Conservation (phyloP, 2,329 filamentous ascomycete genomes). For the Plectosphaerella sp. region DNA sequence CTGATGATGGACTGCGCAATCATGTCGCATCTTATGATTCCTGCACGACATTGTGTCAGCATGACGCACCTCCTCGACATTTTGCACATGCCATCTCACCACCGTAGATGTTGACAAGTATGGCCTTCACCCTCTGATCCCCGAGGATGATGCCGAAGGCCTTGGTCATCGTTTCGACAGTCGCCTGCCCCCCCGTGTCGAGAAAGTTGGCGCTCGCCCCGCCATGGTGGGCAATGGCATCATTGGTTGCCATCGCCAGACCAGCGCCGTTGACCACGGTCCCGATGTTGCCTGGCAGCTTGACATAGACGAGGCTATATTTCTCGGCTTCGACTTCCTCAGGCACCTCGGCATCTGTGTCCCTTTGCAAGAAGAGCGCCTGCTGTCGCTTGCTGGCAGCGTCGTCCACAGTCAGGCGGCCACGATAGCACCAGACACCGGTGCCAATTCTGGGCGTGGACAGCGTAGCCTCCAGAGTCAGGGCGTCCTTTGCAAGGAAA, state of each 20-base stretch:
- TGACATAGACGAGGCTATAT: conserved; percentile 76
- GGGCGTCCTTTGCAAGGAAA: conserved; percentile 43
- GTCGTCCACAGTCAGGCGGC: conserved; percentile 44
- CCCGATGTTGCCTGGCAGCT: conserved; percentile 60
- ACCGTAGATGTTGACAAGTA: conserved; percentile 55
- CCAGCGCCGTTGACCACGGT: conserved; percentile 88
- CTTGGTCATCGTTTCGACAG: conserved; percentile 71
- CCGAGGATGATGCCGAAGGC: conserved; percentile 70
- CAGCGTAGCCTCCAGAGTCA: conserved; percentile 35
- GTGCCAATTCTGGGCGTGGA: conserved; percentile 23
- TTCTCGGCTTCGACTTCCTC: conserved; percentile 38
- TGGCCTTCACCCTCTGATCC: conserved; percentile 66
- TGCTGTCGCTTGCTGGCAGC: conserved; percentile 36
- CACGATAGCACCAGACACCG: conserved; percentile 25
- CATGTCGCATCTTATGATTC: conserved; percentile 45
- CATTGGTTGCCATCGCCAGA: conserved; percentile 86
- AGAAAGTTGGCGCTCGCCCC: conserved; percentile 78
- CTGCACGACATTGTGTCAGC: conserved; percentile 15
- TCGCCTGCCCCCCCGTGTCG: conserved; percentile 87
- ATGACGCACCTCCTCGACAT: background rate
- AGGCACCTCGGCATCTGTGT: conserved; percentile 23
- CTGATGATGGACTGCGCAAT: conserved; percentile 44
- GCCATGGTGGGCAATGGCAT: conserved; percentile 65
- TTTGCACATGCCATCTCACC: conserved; percentile 16
- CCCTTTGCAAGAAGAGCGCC: conserved; percentile 31